Evolutionary conservation across 2,329 filamentous ascomycete species (phyloP).

Genomic region (Ophiostoma quercus): DNA sequence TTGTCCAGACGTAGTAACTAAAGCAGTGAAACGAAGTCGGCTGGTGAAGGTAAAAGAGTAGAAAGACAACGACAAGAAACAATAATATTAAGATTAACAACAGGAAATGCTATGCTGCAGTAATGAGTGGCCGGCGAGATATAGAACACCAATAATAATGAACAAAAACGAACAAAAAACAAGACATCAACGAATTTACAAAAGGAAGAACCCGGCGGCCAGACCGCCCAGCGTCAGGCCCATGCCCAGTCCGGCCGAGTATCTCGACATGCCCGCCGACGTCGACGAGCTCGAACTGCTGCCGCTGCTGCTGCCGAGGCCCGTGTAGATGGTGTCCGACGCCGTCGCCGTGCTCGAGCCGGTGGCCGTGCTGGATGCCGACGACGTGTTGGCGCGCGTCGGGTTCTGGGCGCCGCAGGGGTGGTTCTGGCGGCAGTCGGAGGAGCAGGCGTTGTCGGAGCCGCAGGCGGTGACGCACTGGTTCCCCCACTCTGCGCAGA

Average conservation of each 20-base stretch:
- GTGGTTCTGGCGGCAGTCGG: constrained; percentile 58
- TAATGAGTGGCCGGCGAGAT: neutral
- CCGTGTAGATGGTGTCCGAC: constrained; percentile 37
- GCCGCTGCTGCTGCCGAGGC: constrained; percentile 28
- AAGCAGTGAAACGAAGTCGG: neutral
- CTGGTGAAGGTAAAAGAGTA: neutral
- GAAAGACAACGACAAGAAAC: neutral
- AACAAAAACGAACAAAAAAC: neutral
- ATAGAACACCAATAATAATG: too few relatives aligned
- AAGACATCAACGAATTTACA: constrained; percentile 32
- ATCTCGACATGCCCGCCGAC: constrained; percentile 22
- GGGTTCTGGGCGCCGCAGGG: constrained; percentile 68
- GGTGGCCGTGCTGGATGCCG: constrained; percentile 35
- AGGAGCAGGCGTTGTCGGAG: constrained; percentile 52
- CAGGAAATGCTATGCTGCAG: neutral
- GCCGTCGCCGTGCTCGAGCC: constrained; percentile 31
- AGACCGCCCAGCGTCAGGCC: constrained; percentile 29
- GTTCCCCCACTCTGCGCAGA: constrained; percentile 65
- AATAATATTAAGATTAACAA: neutral
- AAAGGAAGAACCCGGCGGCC: constrained; percentile 33
- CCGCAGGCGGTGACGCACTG: constrained; percentile 60
- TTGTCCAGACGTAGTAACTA: neutral
- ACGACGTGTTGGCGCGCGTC: constrained; percentile 50
- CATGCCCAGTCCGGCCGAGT: constrained; percentile 28
- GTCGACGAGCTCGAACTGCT: constrained; percentile 13